phyloP scores from a whole-genome alignment of 495 filamentous ascomycete species.

The Xylaria scruposa region DNA sequence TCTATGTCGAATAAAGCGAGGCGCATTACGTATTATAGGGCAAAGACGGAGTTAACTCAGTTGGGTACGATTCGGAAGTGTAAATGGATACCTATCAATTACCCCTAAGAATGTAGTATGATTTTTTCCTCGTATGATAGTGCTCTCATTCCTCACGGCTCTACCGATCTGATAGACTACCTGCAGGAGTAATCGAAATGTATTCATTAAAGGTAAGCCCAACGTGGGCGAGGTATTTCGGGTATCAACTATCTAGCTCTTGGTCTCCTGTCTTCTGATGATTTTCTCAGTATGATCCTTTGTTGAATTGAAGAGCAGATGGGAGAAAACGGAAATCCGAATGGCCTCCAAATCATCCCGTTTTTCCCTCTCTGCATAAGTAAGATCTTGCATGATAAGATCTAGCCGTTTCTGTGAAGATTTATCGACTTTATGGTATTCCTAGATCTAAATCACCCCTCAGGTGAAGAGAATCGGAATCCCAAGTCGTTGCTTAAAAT shows the following conservation, averaged over 20 bases:
- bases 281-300: background rate
- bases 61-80: constrained; percentile 18
- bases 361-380: background rate
- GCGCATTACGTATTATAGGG: constrained; percentile 5
- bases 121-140: background rate
- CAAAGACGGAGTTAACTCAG: constrained; percentile 16
- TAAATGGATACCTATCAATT: constrained; percentile 14
- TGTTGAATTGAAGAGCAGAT: constrained; percentile 4
- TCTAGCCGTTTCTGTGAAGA: background rate
- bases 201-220: constrained; percentile 17
- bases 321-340: background rate
- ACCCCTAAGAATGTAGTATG: background rate
- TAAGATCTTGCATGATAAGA: background rate
- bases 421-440: background rate
- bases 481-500: constrained; percentile 34
- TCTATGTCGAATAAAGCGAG: background rate
- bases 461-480: background rate
- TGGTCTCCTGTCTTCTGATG: background rate
- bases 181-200: constrained; percentile 7
- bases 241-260: constrained; percentile 13
- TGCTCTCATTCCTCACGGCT: background rate
- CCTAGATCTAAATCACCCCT: background rate
- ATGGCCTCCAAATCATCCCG: background rate
- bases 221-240: constrained; percentile 15
- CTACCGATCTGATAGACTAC: background rate